Evolutionary conservation across 805 yeast species (phyloP), one percentile per base, ranked within the genome.

Genomic region (Naumovozyma castellii): DNA sequence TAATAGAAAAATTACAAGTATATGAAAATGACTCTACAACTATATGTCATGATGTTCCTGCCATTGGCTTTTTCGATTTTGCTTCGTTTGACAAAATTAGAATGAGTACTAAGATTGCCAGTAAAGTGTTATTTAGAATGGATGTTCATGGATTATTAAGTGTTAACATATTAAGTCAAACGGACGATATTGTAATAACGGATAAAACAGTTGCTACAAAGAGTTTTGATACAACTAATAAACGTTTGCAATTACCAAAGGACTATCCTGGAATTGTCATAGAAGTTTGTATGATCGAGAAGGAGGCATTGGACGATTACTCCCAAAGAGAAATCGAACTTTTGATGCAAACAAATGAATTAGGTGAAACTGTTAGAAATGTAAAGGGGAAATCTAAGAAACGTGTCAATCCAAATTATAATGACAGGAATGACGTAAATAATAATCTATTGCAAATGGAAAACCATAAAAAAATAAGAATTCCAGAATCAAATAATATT

Each of bases 1-100:
- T 77, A 10, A 56, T 86, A 25, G 90, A 82, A 44, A 76, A 78
- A 33, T 55, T 84, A 22, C 67, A 59, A 32, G 61, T 67, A 6
- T 59, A 57, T 25, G 62, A 59, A 16, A 49, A 56, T 5, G 56
- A 51, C 29, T 47, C 54, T 5, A 46, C 48, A 2, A 49, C 53
- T 13, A 36, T 43, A 13, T 37, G 48, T 14, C 46, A 53, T 38
- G 55, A 53, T 32, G 51, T 47, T 8, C 55, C 64, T 5, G 55
- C 71, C 14, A 59, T 74, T 2, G 69, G 75, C 3, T 66, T 65
- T 44, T 80, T 75, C 54, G 73, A 70, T 43, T 78, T 74, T 48
- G 54, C 54, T 1, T 55, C 68, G 19, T 65, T 79, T 42, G 64
- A 67, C 39, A 72, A 71, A 50, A 64, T 75, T 13, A 49, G 72